phyloP scores from a whole-genome alignment of 2,329 filamentous ascomycete genomes.

The Colletotrichum gigasporum region DNA sequence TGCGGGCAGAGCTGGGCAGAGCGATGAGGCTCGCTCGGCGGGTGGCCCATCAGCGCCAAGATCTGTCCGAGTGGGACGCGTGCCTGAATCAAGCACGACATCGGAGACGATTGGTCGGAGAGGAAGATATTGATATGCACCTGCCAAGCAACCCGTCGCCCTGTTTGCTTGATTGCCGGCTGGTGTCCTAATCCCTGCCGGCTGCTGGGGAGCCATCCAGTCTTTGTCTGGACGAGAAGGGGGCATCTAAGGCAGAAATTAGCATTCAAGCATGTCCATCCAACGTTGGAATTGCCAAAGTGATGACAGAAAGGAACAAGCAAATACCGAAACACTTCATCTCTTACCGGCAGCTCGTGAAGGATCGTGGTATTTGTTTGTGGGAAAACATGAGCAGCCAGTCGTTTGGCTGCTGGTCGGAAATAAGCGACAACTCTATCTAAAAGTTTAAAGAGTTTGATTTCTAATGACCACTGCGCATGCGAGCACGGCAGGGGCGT shows the following conservation, averaged over 20 bases:
- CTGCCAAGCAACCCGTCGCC: conserved; percentile 15
- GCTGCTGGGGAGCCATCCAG: background rate
- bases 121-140: conserved; percentile 2
- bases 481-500: too few species aligned
- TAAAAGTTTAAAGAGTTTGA: conserved; percentile 30
- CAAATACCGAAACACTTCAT: too few species aligned
- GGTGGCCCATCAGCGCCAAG: conserved; percentile 10
- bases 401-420: background rate
- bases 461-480: background rate
- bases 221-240: background rate
- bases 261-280: too few species aligned
- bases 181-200: background rate
- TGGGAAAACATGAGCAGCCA: background rate
- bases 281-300: too few species aligned
- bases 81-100: conserved; percentile 9
- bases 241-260: too few species aligned
- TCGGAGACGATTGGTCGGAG: background rate
- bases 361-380: background rate
- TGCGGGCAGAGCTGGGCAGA: background rate
- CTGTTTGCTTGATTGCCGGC: conserved; percentile 4
- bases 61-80: background rate
- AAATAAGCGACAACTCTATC: conserved; percentile 28
- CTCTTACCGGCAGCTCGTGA: background rate
- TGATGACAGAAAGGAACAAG: too few species aligned
- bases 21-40: conserved; percentile 15